Conservation (phyloP, 805 yeast species). For the Suhomyces prunicola region DNA sequence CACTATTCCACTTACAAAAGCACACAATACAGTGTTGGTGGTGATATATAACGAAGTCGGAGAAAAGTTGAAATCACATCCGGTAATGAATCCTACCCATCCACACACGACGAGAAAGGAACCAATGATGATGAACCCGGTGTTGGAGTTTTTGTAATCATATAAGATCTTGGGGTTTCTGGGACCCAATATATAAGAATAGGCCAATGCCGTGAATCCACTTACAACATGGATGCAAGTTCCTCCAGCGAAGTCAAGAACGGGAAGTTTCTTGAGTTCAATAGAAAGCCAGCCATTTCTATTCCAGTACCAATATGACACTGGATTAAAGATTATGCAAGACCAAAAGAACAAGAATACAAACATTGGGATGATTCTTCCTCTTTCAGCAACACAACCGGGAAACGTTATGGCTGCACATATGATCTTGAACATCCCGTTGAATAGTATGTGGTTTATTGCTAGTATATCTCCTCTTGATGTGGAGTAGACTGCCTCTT, state of each 20-base stretch:
- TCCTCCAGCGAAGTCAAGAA: constrained; percentile 46
- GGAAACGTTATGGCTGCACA: constrained; percentile 43
- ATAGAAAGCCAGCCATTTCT: constrained; percentile 41
- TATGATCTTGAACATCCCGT: constrained; percentile 36
- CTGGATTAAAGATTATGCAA: constrained; percentile 39
- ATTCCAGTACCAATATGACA: constrained; percentile 47
- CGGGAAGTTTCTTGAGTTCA: constrained; percentile 31
- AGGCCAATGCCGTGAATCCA: constrained; percentile 45
- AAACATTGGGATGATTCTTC: constrained; percentile 40
- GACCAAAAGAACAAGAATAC: constrained; percentile 41
- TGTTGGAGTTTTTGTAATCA: constrained; percentile 36
- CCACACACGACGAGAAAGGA: constrained; percentile 31
- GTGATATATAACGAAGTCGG: constrained; percentile 28
- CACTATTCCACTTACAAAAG: constrained; percentile 31
- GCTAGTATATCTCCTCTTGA: constrained; percentile 38
- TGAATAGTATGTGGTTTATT: constrained; percentile 37
- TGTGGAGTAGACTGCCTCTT: constrained; percentile 23
- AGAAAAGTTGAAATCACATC: constrained; percentile 42
- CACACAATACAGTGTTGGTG: constrained; percentile 32
- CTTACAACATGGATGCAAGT: constrained; percentile 43
- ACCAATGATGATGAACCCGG: constrained; percentile 33
- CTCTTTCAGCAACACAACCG: constrained; percentile 44
- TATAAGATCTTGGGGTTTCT: constrained; percentile 36
- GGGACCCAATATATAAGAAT: constrained; percentile 42
- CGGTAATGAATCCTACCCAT: constrained; percentile 43